A percentile compares a stretch with the other conserved stretches of the same genome.
Conservation (phyloP, 768 basidiomycete genomes). For the Xerocomus spinulosus region DNA sequence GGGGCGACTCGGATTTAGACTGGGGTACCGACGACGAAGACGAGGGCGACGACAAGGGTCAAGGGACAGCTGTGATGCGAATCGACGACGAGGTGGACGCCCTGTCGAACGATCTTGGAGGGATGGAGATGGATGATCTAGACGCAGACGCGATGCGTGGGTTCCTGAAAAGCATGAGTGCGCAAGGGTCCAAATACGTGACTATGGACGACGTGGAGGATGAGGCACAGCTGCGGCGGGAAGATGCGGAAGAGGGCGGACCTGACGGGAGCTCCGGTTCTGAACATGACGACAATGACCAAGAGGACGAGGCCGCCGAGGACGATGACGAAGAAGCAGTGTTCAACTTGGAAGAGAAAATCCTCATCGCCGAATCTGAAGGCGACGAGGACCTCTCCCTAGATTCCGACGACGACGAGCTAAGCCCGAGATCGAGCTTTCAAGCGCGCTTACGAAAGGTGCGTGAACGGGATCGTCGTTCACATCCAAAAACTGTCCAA, state of each 20-base stretch:
- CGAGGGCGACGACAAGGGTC: too few species aligned
- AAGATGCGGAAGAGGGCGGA: slow-evolving; percentile 42
- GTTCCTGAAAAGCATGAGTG: slow-evolving; percentile 51
- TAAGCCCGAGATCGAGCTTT: slow-evolving; percentile 34
- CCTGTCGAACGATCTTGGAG: slow-evolving; percentile 34
- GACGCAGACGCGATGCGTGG: slow-evolving; percentile 46
- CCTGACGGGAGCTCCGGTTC: slow-evolving; percentile 23
- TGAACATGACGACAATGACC: slow-evolving; percentile 31
- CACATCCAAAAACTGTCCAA: slow-evolving; percentile 6
- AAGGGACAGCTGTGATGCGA: too few species aligned
- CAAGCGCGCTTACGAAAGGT: slow-evolving; percentile 32
- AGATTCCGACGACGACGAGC: slow-evolving; percentile 31
- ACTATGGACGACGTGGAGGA: slow-evolving; percentile 71
- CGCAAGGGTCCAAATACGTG: slow-evolving; percentile 41
- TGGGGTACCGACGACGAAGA: slow-evolving; percentile 51
- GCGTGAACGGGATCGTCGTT: slow-evolving; percentile 24
- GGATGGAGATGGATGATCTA: slow-evolving; percentile 67
- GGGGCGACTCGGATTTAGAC: slow-evolving; percentile 64
- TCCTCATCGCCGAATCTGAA: slow-evolving; percentile 38
- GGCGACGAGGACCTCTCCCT: slow-evolving; percentile 22
- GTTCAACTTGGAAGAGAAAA: slow-evolving; percentile 43
- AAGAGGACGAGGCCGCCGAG: slow-evolving; percentile 32
- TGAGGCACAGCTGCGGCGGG: slow-evolving; percentile 41
- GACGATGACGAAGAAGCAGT: slow-evolving; percentile 35
- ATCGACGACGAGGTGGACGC: slow-evolving; percentile 27